Percentiles rank a stretch among this genome's conserved stretches.
Conservation (phyloP, 129 eudicot species). For the Pulicaria dysenterica region DNA sequence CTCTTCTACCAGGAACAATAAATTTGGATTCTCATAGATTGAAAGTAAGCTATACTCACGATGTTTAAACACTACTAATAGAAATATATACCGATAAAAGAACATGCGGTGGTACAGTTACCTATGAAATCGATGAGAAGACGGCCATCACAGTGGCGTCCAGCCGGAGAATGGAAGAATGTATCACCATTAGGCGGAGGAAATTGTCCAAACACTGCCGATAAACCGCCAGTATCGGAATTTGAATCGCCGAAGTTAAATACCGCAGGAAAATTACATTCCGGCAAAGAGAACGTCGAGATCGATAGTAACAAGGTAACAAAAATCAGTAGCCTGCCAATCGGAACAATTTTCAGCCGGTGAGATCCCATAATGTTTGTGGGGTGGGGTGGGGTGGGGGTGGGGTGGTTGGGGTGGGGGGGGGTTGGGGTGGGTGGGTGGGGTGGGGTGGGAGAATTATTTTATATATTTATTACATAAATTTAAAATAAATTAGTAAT, state of each 20-base stretch:
- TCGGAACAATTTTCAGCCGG: constrained; percentile 21
- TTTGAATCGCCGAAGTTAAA: constrained; percentile 65
- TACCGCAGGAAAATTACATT: constrained; percentile 42
- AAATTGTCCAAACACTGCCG: constrained; percentile 40
- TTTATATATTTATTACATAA: too few species aligned
- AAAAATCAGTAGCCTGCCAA: neutral
- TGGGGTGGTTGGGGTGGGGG: too few species aligned
- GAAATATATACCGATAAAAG: too few species aligned
- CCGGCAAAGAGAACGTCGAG: constrained; percentile 21
- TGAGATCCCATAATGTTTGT: neutral
- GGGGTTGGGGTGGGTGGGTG: too few species aligned
- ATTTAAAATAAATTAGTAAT: too few species aligned
- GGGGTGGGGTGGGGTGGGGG: too few species aligned
- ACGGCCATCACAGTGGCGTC: constrained; percentile 49
- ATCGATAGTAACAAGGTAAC: constrained; percentile 28
- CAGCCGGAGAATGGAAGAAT: constrained; percentile 45
- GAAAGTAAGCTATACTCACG: too few species aligned
- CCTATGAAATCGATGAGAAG: constrained; percentile 48
- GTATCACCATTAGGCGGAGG: constrained; percentile 51
- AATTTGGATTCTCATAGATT: too few species aligned
- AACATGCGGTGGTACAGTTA: neutral
- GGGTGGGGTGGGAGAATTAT: too few species aligned
- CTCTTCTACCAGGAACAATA: too few species aligned
- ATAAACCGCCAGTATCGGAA: constrained; percentile 56
- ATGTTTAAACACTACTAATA: too few species aligned